Evolutionary conservation across 1,284 basidiomycete genomes (phyloP), one percentile per base, ranked within the genome.

Genomic region (Ceratobasidium sp.): DNA sequence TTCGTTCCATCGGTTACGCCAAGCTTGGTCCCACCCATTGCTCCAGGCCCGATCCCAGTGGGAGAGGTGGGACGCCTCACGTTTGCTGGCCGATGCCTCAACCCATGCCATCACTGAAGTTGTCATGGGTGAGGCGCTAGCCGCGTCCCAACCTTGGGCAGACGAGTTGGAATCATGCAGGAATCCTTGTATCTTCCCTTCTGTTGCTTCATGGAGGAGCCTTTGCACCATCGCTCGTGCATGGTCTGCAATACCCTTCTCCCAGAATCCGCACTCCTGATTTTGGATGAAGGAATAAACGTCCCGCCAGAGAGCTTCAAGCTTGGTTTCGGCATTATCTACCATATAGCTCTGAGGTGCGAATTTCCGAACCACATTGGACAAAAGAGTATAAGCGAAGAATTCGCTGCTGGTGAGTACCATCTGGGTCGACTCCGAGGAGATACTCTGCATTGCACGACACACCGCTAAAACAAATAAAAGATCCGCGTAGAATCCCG

Each of bases 241-340:
- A 9, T 37, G 56, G n/a, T 49, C 43, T 8, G 46, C 63, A 13
- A 65, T 48, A 16, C 24, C 27, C 14, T 39, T 29, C 29, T 65
- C 63, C 43, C 63, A 34, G 31, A 65, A 65, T 19, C 37, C 41
- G 16, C 31, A 27, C 8, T 43, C 46, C 7, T 22, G 19, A 16
- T 14, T 29, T 19, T 59, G 27, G 31, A 59, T 16, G 8, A 51
- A 29, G 9, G 3, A 43, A 49, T 65, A 65, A 24, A 49, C 48
- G 16, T 65, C 63, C 14, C 49, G 5, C 63, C 63, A 65, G 16
- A 65, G 46, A 46, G 6, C 27, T 24, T 65, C 63, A 7, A 59
- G 37, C 14, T 8, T 2, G 2, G 56, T 65, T 59, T 37, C 37
- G 5, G n/a, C 56, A 14, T 22, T 9, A 34, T 59, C 56, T 8